Evolutionary conservation across 2,329 filamentous ascomycete genomes (phyloP).

Genomic region (Thielaviopsis populi): DNA sequence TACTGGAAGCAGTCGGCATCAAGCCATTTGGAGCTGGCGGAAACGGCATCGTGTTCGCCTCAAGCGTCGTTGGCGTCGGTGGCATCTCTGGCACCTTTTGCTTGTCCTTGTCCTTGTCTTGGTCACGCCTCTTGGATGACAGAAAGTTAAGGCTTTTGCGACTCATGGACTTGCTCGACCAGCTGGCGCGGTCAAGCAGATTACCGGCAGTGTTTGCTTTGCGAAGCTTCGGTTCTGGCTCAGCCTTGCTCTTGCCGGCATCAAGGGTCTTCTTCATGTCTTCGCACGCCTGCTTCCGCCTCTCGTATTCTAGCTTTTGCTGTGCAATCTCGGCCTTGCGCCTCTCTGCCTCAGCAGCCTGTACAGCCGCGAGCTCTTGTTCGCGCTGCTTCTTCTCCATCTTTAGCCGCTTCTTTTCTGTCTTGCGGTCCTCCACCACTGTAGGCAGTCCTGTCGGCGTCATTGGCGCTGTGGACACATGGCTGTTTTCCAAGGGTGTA

Average conservation of each 20-base stretch:
- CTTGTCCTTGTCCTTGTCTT: conserved; percentile 13
- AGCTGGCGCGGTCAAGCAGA: conserved; percentile 50
- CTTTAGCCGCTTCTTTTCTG: conserved; percentile 25
- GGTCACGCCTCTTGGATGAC: conserved; percentile 33
- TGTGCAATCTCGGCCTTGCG: conserved; percentile 43
- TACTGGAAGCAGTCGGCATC: background rate
- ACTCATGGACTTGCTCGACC: conserved; percentile 64
- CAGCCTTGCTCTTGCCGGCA: conserved; percentile 46
- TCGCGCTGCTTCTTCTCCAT: conserved; percentile 28
- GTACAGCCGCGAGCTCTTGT: conserved; percentile 42
- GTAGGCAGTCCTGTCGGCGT: background rate
- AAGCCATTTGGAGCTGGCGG: background rate
- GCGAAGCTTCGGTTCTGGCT: conserved; percentile 8
- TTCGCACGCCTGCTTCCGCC: conserved; percentile 32
- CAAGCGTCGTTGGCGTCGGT: conserved; percentile 1
- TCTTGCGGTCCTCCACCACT: conserved; percentile 27
- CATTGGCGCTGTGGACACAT: background rate
- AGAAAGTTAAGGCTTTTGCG: conserved; percentile 59
- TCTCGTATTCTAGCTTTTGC: conserved; percentile 1
- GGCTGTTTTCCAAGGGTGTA: background rate
- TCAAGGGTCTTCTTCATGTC: conserved; percentile 50
- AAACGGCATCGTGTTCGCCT: background rate
- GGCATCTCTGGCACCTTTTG: background rate
- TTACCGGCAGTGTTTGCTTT: conserved; percentile 24
- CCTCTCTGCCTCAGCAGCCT: conserved; percentile 37